A percentile compares a stretch with the other conserved stretches of the same genome.
phyloP scores from a whole-genome alignment of 768 basidiomycete genomes.

The Cystofilobasidium ferigula region DNA sequence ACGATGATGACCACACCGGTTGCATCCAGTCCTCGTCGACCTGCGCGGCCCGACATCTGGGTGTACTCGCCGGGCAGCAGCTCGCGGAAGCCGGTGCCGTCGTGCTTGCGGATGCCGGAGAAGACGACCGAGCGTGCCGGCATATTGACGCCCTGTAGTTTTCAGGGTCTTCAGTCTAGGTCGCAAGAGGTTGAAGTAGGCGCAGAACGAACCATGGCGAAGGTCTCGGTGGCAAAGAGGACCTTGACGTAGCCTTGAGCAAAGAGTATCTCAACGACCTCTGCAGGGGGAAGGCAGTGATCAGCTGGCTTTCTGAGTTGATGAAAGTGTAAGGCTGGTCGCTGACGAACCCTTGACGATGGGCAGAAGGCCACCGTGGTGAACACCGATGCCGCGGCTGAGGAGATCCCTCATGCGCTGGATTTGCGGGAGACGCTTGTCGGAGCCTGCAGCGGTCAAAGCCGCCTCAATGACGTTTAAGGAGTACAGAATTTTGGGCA shows the following conservation, averaged over 20 bases:
- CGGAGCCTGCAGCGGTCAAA: constrained; percentile 51
- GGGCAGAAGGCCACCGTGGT: constrained; percentile 90
- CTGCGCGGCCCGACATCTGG: constrained; percentile 98
- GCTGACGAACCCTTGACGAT: constrained; percentile 76
- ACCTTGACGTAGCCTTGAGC: constrained; percentile 91
- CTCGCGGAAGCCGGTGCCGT: constrained; percentile 82
- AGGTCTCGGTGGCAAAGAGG: constrained; percentile 96
- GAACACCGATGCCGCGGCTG: constrained; percentile 86
- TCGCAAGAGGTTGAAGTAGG: background rate
- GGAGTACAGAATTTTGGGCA: too few relatives aligned
- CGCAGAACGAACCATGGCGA: constrained; percentile 71
- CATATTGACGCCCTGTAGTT: constrained; percentile 88
- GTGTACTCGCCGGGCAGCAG: constrained; percentile 68
- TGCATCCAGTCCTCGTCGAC: constrained; percentile 83
- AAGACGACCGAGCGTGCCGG: constrained; percentile 95
- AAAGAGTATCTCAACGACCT: constrained; percentile 95
- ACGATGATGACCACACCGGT: constrained; percentile 93
- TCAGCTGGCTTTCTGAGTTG: background rate
- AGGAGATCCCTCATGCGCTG: constrained; percentile 77
- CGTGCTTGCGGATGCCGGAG: constrained; percentile 87
- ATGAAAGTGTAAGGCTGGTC: background rate
- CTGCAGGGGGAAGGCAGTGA: background rate
- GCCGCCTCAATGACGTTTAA: constrained; percentile 6
- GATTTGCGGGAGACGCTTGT: constrained; percentile 88
- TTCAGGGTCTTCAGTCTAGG: background rate